These are phyloP conservation scores for Colletotrichum trifolii DNA, from an alignment of 2,329 filamentous ascomycete genomes.

Conservation along the genomic window DNA sequence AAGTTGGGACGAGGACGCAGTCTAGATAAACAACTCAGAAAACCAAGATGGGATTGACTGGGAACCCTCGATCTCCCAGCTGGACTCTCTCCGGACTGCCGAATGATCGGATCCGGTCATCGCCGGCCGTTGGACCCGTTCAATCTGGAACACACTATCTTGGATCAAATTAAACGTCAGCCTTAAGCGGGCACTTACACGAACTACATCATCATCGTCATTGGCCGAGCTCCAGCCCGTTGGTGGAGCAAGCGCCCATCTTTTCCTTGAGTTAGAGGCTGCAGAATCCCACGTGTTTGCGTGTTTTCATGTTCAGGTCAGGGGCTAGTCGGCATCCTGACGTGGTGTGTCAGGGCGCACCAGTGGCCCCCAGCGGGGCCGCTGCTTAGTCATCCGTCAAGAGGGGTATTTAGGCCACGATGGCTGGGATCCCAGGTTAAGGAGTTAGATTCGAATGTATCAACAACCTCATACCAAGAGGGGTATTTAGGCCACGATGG, in stretches of 20 bases:
- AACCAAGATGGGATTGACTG: not conserved
- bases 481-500: too few species aligned
- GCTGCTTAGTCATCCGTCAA: too few species aligned
- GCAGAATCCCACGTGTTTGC: not conserved
- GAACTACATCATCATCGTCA: conserved; percentile 1
- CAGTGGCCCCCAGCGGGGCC: too few species aligned
- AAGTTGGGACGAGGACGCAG: too few species aligned
- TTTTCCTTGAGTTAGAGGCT: not conserved
- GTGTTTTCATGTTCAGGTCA: conserved; percentile 4
- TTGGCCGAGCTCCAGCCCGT: not conserved
- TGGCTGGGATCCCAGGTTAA: too few species aligned
- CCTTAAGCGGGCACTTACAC: not conserved
- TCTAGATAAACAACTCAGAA: too few species aligned
- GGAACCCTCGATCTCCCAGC: conserved; percentile 4
- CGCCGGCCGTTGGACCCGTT: not conserved
- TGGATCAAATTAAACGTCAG: conserved; percentile 7
- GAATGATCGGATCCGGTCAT: too few species aligned
- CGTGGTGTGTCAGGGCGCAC: too few species aligned
- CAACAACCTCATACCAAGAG: too few species aligned
- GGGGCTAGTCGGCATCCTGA: not conserved
- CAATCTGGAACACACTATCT: not conserved
- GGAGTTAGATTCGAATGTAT: too few species aligned
- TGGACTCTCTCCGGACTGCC: too few species aligned
- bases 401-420: too few species aligned
- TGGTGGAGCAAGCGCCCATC: conserved; percentile 12